Conservation (phyloP, 169 alveolate genomes). For the Cryptosporidium sp. region DNA sequence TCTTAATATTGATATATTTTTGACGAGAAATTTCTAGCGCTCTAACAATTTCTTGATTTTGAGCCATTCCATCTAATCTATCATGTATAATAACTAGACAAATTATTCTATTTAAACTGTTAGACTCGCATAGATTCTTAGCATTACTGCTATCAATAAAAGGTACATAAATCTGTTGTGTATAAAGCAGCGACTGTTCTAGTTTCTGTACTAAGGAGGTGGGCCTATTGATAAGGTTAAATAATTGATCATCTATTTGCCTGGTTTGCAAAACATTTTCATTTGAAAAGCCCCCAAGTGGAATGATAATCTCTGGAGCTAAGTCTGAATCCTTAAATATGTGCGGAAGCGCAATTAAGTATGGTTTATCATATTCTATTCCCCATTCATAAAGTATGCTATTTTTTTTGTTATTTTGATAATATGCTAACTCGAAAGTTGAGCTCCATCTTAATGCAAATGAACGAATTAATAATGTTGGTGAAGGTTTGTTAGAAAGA, state of each 20-base stretch:
- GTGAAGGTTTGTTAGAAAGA: conserved; percentile 35
- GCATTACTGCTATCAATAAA: conserved; percentile 44
- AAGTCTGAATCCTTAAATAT: background rate
- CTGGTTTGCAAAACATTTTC: conserved; percentile 5
- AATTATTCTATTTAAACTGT: conserved; percentile 33
- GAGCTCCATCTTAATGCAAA: conserved; percentile 57
- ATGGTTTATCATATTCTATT: conserved; percentile 3
- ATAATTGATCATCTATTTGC: background rate
- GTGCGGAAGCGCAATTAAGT: conserved; percentile 24
- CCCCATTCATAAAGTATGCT: background rate
- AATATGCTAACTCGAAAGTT: conserved; percentile 52
- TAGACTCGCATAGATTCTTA: conserved; percentile 51
- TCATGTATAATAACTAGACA: conserved; percentile 45
- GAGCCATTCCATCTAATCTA: background rate
- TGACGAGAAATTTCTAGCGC: conserved; percentile 7
- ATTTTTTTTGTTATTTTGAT: background rate
- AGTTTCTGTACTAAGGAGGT: conserved; percentile 5
- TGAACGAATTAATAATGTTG: conserved; percentile 46
- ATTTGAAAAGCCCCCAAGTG: conserved; percentile 33
- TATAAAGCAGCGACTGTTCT: conserved; percentile 25
- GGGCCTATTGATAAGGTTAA: background rate
- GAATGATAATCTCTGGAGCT: conserved; percentile 13
- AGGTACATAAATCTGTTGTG: conserved; percentile 51
- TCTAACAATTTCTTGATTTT: background rate
- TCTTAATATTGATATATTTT: conserved; percentile 3